Percentiles rank a stretch among this genome's conserved stretches.
These are phyloP conservation scores for Magnolia sinica DNA, from an alignment of 164 flowering plant species.

Conservation along the genomic window DNA sequence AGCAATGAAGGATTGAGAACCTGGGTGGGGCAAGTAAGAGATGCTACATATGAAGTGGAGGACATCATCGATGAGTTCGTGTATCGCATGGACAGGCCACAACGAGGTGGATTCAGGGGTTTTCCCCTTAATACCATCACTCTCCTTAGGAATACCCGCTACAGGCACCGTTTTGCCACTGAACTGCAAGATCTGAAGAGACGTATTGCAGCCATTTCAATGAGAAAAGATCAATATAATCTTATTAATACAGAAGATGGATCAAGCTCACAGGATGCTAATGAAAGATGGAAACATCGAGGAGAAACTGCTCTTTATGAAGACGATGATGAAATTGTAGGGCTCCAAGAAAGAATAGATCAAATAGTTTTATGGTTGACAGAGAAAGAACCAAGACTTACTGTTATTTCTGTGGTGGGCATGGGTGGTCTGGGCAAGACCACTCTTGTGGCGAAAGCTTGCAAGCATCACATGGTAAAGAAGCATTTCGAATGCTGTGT, in stretches of 20 bases:
- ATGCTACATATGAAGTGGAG: too few species aligned
- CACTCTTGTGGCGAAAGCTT: conserved; percentile 33
- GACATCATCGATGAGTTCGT: too few species aligned
- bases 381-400: conserved; percentile 26
- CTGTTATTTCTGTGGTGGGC: conserved; percentile 43
- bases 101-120: too few species aligned
- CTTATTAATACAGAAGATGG: background rate
- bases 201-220: too few species aligned
- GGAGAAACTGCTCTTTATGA: conserved; percentile 12
- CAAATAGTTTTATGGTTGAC: conserved; percentile 27
- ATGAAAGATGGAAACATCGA: background rate
- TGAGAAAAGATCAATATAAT: too few species aligned
- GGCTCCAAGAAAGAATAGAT: conserved; percentile 29
- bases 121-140: too few species aligned
- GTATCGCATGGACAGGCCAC: too few species aligned
- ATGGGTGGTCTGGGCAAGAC: conserved; percentile 64
- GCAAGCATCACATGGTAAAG: conserved; percentile 15
- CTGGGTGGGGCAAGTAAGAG: too few species aligned
- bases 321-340: conserved; percentile 29
- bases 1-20: too few species aligned
- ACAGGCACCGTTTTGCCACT: too few species aligned
- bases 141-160: too few species aligned
- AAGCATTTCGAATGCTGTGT: conserved; percentile 29
- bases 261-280: background rate
- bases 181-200: too few species aligned